These are phyloP conservation scores for Thalia dealbata DNA, from an alignment of 176 grass and related monocot species.

Conservation along the genomic window DNA sequence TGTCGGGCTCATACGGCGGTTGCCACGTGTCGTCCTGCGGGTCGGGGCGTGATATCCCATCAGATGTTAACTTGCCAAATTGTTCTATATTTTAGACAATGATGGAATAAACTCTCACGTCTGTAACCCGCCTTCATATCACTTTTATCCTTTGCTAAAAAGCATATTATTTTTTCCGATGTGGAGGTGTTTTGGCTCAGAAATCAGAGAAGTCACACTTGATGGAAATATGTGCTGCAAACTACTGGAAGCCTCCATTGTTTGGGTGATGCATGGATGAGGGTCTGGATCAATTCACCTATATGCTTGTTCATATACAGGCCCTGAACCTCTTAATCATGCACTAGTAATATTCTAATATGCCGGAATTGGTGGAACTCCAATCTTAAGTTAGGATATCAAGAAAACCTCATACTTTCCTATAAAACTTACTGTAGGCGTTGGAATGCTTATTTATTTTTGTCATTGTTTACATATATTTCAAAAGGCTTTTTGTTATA, in stretches of 20 bases:
- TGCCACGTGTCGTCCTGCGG: too few species aligned
- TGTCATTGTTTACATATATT: too few species aligned
- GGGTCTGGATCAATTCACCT: constrained; percentile 41
- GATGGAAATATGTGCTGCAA: constrained; percentile 62
- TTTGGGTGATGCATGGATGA: constrained; percentile 65
- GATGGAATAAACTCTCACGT: too few species aligned
- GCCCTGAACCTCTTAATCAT: neutral
- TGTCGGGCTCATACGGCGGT: too few species aligned
- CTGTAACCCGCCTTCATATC: too few species aligned
- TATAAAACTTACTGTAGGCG: too few species aligned
- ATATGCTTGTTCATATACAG: neutral
- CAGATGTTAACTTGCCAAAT: too few species aligned
- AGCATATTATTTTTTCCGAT: neutral
- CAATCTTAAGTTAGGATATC: neutral
- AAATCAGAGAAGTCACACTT: constrained; percentile 66
- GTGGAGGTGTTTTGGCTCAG: constrained; percentile 35
- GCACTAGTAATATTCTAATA: constrained; percentile 1
- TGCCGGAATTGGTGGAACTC: neutral
- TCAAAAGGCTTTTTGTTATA: neutral
- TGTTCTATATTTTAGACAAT: too few species aligned
- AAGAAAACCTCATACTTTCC: too few species aligned
- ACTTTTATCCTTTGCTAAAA: too few species aligned
- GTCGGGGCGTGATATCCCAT: too few species aligned
- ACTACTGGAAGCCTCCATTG: constrained; percentile 53
- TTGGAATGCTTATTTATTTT: too few species aligned